Evolutionary conservation across 108 stramenopile species (phyloP), one percentile per base, ranked within the genome.

Genomic region (Cyclostephanos tholiformis): DNA sequence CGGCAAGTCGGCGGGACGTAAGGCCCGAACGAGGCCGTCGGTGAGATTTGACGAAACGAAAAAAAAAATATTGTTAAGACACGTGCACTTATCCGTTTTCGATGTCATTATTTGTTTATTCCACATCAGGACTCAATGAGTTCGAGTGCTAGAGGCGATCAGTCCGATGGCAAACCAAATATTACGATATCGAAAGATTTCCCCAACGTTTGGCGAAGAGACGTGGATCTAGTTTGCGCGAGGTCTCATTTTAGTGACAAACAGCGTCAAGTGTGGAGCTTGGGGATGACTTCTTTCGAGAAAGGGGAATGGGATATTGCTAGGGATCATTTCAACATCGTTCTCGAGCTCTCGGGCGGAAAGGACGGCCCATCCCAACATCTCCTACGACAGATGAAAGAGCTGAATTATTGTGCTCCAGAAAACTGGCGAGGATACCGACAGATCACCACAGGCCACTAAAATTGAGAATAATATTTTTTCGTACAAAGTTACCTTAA

Each of bases 341-440:
- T 85, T 30, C 38, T 85, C 38, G 58, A 79, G 43, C 43, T 58
- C 55, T 74, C 85, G 17, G 71, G 50, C 8, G 74, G 77, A 51
- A 82, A 49, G 16, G 85, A 85, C 63, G 85, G 81, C 19, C 85
- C 85, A 36, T 57, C 80, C 25, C 67, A n/a, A 9, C 41, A 61
- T 32, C 48, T 85, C 39, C 67, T 78, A 22, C 39, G 55, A 26
- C 68, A 50, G 36, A 84, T 84, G 69, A 69, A 68, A 60, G 69
- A 58, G 51, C 63, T 52, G 27, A 59, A 76, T 26, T 67, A 50
- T 65, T 29, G 29, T 44, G 71, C 71, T 53, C 82, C 82, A 48
- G 69, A 71, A 36, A 36, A 39, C 5, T 83, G 82, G 82, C 50
- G 46, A 46, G 82, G 82, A 10, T 77, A 78, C 36, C 61, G 82